Conservation (phyloP, 2,329 filamentous ascomycete species). For the Boeremia exigua region DNA sequence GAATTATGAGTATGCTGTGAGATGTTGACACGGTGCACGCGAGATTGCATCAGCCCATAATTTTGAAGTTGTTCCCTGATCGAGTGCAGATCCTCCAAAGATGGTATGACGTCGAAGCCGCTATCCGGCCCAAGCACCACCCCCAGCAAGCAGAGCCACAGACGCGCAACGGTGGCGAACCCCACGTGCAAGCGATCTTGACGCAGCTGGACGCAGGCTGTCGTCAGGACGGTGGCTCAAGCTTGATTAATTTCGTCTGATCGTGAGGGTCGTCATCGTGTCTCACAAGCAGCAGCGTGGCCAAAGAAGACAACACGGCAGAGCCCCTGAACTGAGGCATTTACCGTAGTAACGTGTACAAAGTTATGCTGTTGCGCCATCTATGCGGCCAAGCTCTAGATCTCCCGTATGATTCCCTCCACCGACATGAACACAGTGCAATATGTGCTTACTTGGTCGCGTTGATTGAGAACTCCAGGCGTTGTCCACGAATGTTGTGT, state of each 20-base stretch:
- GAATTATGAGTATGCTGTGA: neutral
- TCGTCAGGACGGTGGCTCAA: conserved; percentile 22
- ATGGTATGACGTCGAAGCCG: conserved; percentile 29
- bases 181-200: conserved; percentile 26
- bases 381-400: neutral
- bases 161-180: neutral
- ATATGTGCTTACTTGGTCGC: neutral
- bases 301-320: neutral
- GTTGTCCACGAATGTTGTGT: neutral
- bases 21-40: conserved; percentile 27
- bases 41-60: conserved; percentile 28
- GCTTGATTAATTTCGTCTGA: conserved; percentile 7
- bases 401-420: neutral
- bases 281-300: neutral
- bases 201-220: neutral
- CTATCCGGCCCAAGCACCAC: conserved; percentile 15
- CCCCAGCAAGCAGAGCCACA: conserved; percentile 7
- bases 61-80: conserved; percentile 34
- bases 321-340: conserved; percentile 10
- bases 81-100: conserved; percentile 27
- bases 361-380: conserved; percentile 9
- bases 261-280: neutral
- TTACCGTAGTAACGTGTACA: neutral
- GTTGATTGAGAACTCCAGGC: neutral
- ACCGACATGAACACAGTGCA: neutral